Evolutionary conservation across 306 rosid species (phyloP).

Genomic region (Lablab purpureus): DNA sequence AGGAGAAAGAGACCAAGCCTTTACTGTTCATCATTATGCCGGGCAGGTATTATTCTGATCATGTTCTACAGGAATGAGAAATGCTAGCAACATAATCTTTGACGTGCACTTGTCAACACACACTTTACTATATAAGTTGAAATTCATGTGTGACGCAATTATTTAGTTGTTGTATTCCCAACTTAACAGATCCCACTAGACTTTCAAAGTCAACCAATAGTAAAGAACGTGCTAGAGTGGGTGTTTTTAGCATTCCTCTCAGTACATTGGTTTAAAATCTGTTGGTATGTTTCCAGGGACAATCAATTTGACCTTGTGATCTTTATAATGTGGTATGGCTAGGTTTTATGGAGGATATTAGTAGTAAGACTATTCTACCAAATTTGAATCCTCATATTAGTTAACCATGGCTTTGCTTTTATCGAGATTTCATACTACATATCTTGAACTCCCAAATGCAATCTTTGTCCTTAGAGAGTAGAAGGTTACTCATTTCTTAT

Average conservation of each 20-base stretch:
- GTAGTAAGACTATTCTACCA: neutral
- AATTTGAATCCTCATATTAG: constrained; percentile 21
- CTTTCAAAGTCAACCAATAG: neutral
- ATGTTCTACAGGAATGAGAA: constrained; percentile 12
- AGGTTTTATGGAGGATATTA: constrained; percentile 43
- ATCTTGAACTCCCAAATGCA: neutral
- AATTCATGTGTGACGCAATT: neutral
- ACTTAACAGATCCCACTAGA: neutral
- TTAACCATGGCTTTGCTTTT: constrained; percentile 36
- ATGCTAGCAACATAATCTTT: neutral
- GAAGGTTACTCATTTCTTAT: constrained; percentile 11
- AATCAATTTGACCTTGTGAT: constrained; percentile 24
- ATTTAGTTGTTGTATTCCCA: neutral
- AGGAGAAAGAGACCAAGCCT: constrained; percentile 92
- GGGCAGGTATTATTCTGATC: constrained; percentile 82
- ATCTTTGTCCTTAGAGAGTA: neutral
- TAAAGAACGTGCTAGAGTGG: neutral
- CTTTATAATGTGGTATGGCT: neutral
- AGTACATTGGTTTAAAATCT: neutral
- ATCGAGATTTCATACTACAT: neutral
- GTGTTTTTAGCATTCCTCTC: neutral
- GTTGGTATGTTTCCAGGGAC: neutral
- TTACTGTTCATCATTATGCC: constrained; percentile 87
- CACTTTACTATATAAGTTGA: neutral
- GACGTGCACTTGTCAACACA: neutral